Percentiles rank a stretch among this genome's conserved stretches.
phyloP scores from a whole-genome alignment of 129 eudicot genomes.

The Rutidosis leptorrhynchoides region DNA sequence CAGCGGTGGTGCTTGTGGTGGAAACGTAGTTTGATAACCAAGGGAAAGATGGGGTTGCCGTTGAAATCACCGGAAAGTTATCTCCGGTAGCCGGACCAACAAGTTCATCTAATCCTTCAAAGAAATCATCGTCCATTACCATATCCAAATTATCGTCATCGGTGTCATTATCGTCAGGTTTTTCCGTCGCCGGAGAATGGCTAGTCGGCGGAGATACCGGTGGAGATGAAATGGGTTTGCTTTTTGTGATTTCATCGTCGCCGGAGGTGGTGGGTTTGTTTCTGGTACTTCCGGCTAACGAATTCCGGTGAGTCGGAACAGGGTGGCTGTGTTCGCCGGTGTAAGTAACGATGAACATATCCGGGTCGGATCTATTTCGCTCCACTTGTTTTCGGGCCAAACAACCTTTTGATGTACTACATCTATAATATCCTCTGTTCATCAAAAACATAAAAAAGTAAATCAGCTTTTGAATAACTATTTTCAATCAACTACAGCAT shows the following conservation, averaged over 20 bases:
- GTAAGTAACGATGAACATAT: constrained; percentile 86
- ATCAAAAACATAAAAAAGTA: neutral
- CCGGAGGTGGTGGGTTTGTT: constrained; percentile 53
- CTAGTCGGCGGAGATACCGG: constrained; percentile 52
- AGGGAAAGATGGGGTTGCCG: constrained; percentile 37
- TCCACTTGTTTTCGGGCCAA: constrained; percentile 98
- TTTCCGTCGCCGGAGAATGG: constrained; percentile 61
- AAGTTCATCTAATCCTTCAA: constrained; percentile 77
- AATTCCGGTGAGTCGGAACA: constrained; percentile 91
- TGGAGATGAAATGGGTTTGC: constrained; percentile 45
- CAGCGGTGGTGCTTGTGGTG: constrained; percentile 54
- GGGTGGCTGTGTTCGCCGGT: constrained; percentile 97
- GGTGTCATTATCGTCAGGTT: constrained; percentile 40
- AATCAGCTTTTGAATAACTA: constrained; percentile 1
- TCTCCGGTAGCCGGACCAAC: constrained; percentile 39
- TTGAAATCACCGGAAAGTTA: constrained; percentile 32
- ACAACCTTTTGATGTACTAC: constrained; percentile 97
- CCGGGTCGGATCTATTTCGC: constrained; percentile 95
- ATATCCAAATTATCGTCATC: constrained; percentile 46
- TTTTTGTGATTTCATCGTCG: constrained; percentile 29
- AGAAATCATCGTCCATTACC: constrained; percentile 69
- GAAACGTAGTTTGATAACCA: constrained; percentile 43
- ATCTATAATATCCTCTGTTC: constrained; percentile 92
- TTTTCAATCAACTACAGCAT: neutral
- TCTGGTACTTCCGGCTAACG: constrained; percentile 93